Evolutionary conservation across 2,329 filamentous ascomycete genomes (phyloP).

Genomic region (Curvularia sp.): DNA sequence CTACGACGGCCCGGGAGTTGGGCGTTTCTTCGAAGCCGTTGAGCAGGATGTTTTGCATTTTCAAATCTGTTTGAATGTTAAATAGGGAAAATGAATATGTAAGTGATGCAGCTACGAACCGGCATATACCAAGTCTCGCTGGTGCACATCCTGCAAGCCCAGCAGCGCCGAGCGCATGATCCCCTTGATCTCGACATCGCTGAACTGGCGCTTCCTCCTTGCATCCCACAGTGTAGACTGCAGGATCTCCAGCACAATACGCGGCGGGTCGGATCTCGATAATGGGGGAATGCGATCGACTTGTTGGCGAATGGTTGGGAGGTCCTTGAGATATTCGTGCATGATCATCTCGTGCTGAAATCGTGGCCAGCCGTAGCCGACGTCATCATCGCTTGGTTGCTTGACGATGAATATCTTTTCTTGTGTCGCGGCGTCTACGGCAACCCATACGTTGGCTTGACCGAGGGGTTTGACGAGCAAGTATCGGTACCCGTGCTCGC

Average conservation of each 20-base stretch:
- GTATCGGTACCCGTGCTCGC: conserved; percentile 19
- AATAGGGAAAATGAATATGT: not conserved
- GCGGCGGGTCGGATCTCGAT: conserved; percentile 11
- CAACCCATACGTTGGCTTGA: conserved; percentile 20
- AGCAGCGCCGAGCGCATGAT: conserved; percentile 18
- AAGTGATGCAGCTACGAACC: conserved; percentile 3
- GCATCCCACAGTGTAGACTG: conserved; percentile 21
- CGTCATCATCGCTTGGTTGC: conserved; percentile 19
- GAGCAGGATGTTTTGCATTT: conserved; percentile 21
- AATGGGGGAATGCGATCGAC: conserved; percentile 19
- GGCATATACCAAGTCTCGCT: conserved; percentile 18
- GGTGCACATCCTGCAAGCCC: conserved; percentile 19
- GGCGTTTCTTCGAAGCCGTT: conserved; percentile 12
- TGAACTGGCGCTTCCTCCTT: conserved; percentile 17
- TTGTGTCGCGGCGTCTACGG: conserved; percentile 20
- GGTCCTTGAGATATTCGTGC: conserved; percentile 20
- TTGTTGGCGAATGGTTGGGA: conserved; percentile 17
- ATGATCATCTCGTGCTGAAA: conserved; percentile 23
- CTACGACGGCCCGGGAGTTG: not conserved
- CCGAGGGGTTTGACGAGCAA: conserved; percentile 20
- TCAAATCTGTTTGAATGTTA: conserved; percentile 11
- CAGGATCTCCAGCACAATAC: conserved; percentile 17
- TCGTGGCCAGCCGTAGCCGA: conserved; percentile 15
- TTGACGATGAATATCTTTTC: conserved; percentile 21
- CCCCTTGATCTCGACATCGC: conserved; percentile 19